Evolutionary conservation across 1,284 basidiomycete species (phyloP).

Genomic region (Ceratobasidium sp.): DNA sequence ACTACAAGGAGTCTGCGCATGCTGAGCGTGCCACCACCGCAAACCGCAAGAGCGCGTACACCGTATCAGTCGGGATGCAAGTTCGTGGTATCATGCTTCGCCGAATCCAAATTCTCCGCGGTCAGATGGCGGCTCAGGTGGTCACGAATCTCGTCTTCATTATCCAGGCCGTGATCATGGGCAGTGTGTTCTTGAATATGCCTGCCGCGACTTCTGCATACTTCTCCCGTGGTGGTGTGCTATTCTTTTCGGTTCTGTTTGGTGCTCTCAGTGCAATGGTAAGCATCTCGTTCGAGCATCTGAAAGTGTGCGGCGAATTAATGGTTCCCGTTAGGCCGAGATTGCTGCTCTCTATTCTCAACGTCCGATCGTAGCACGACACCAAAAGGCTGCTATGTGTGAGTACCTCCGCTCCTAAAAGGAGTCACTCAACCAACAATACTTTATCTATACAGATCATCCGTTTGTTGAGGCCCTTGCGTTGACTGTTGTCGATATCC

Average conservation of each 20-base stretch:
- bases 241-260: constrained; percentile 55
- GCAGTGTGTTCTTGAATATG: constrained; percentile 75
- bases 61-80: constrained; percentile 61
- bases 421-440: not conserved
- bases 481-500: constrained; percentile 72
- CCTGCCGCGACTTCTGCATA: constrained; percentile 67
- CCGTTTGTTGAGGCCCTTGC: constrained; percentile 71
- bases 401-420: not conserved
- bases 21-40: constrained; percentile 57
- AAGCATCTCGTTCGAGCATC: not conserved
- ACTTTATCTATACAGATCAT: constrained; percentile 55
- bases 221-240: constrained; percentile 80
- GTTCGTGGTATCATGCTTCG: constrained; percentile 68
- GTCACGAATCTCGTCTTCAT: constrained; percentile 38
- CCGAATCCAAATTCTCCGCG: constrained; percentile 68
- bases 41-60: constrained; percentile 54
- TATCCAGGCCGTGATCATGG: constrained; percentile 71
- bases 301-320: not conserved
- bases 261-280: constrained; percentile 54
- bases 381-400: constrained; percentile 62
- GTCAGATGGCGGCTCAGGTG: constrained; percentile 57
- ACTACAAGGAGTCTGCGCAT: constrained; percentile 58
- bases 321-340: constrained; percentile 55
- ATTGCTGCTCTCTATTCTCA: constrained; percentile 74
- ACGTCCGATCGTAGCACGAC: constrained; percentile 72